These are phyloP conservation scores for Nyctanthes arbortristis DNA, from an alignment of 257 asterid genomes.

Conservation along the genomic window DNA sequence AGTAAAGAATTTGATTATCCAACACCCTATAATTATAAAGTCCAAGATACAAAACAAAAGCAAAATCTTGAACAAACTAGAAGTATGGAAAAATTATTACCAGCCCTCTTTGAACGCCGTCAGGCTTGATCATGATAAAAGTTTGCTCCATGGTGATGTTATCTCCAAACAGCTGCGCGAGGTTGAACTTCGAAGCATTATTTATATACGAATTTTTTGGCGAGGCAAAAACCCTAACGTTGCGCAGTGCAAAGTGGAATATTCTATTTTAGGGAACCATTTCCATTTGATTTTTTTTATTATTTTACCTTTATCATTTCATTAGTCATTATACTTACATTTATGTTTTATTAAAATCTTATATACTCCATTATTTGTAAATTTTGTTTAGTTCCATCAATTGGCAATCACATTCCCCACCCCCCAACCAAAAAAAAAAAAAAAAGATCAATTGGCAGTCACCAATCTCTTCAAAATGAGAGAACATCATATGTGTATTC, in stretches of 20 bases:
- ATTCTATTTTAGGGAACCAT: not conserved
- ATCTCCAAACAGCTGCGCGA: not conserved
- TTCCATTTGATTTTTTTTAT: no score
- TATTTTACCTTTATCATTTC: no score
- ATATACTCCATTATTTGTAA: no score
- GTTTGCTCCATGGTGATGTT: conserved; percentile 78
- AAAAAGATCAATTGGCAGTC: no score
- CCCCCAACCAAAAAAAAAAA: no score
- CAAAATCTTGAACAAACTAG: not conserved
- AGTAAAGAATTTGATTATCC: not conserved
- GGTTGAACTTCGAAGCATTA: not conserved
- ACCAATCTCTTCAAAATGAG: no score
- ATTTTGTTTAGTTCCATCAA: not conserved
- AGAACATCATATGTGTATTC: no score
- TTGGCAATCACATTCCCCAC: no score
- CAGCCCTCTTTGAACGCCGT: conserved; percentile 96
- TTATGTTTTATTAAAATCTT: no score
- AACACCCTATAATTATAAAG: not conserved
- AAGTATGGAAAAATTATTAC: conserved; percentile 37
- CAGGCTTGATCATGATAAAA: conserved; percentile 98
- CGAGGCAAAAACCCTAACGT: not conserved
- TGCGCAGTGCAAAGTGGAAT: not conserved
- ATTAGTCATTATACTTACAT: no score
- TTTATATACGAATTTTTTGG: not conserved
- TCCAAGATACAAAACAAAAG: not conserved